These are phyloP conservation scores for Durusdinium trenchii DNA, from an alignment of 73 alveolate genomes.

Conservation along the genomic window DNA sequence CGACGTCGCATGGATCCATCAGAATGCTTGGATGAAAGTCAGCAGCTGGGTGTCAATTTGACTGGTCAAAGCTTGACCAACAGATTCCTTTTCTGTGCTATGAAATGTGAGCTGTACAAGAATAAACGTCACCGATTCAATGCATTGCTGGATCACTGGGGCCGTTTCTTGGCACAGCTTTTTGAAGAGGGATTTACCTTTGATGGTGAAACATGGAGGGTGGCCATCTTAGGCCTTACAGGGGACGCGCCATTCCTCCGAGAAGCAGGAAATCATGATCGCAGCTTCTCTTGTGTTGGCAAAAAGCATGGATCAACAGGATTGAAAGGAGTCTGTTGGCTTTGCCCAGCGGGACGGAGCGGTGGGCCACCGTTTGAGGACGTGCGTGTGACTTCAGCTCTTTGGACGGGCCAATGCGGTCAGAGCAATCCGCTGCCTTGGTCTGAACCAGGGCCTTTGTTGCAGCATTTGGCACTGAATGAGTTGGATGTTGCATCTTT, in stretches of 20 bases:
- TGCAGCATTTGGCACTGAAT: background rate
- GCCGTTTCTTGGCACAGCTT: no score
- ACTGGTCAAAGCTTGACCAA: no score
- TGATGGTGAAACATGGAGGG: background rate
- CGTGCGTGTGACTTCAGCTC: background rate
- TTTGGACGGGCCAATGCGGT: background rate
- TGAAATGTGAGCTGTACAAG: no score
- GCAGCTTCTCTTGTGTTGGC: background rate
- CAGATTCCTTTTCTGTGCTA: no score
- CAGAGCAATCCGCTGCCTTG: background rate
- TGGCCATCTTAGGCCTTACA: background rate
- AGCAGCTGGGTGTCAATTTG: no score
- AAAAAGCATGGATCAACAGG: background rate
- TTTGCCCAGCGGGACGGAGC: conserved; percentile 5
- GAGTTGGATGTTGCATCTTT: conserved; percentile 8
- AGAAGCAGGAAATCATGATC: background rate
- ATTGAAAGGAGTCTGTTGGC: conserved; percentile 52
- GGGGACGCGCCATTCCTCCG: no score
- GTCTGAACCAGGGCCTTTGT: background rate
- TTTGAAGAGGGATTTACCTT: no score
- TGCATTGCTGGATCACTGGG: no score
- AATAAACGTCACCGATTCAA: no score
- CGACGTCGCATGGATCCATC: no score
- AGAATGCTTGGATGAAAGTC: no score
- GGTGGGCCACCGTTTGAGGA: background rate